These are phyloP conservation scores for Hygrophila difformis DNA, from an alignment of 257 asterid species.

Conservation along the genomic window DNA sequence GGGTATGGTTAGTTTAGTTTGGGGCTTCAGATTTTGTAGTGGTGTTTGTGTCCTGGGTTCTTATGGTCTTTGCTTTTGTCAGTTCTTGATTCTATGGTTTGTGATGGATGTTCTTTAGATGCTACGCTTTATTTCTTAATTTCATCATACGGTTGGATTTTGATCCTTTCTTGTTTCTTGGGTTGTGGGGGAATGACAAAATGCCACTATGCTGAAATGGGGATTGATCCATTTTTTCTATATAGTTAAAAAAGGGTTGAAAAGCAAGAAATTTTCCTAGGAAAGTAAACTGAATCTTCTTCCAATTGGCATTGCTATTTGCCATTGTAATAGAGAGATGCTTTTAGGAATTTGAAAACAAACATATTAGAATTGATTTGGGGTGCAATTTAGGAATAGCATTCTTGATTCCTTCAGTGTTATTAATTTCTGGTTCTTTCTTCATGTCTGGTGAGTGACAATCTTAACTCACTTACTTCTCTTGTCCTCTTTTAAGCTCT, in stretches of 20 bases:
- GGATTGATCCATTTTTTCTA: no score
- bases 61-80: slow-evolving; percentile 1
- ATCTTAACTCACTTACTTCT: slow-evolving; percentile 4
- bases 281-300: no score
- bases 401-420: neutral
- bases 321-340: no score
- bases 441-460: neutral
- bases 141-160: neutral
- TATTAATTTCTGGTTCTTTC: neutral
- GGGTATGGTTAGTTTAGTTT: no score
- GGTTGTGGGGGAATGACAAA: no score
- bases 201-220: no score
- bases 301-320: no score
- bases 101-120: slow-evolving; percentile 15
- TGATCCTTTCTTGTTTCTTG: neutral
- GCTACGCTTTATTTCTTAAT: neutral
- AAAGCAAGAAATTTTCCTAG: no score
- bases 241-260: no score
- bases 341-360: no score
- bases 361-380: neutral
- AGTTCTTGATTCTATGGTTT: slow-evolving; percentile 10
- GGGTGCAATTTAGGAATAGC: neutral
- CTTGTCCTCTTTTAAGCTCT: slow-evolving; percentile 14
- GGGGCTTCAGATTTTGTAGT: slow-evolving; percentile 12
- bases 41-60: slow-evolving; percentile 18